Conservation (phyloP, 768 basidiomycete species). For the Russula sp. region DNA sequence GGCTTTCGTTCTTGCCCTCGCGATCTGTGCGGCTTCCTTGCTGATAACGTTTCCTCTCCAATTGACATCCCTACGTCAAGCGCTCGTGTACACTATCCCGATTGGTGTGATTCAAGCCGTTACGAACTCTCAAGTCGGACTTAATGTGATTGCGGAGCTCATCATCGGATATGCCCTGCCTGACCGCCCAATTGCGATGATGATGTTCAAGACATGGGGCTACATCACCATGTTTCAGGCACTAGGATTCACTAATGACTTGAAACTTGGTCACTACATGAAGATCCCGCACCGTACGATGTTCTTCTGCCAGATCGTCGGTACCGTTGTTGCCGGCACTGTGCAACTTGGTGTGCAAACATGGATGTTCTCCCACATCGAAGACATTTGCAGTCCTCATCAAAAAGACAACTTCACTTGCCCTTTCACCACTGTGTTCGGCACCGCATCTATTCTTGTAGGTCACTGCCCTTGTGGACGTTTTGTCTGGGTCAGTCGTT, state of each 20-base stretch:
- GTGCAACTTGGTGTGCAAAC: conserved; percentile 68
- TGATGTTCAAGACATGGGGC: conserved; percentile 68
- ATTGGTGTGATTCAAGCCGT: not conserved
- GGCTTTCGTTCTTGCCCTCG: conserved; percentile 32
- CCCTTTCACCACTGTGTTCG: too few species aligned
- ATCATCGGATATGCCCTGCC: too few species aligned
- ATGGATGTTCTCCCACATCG: conserved; percentile 71
- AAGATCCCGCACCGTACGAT: conserved; percentile 36
- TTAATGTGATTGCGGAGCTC: conserved; percentile 37
- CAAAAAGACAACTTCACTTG: too few species aligned
- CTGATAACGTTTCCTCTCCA: not conserved
- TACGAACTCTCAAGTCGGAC: too few species aligned
- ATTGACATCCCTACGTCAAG: not conserved
- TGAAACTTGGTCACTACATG: too few species aligned
- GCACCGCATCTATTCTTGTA: too few species aligned
- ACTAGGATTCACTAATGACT: too few species aligned
- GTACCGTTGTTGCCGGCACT: conserved; percentile 65
- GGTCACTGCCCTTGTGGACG: too few species aligned
- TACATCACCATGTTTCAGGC: too few species aligned
- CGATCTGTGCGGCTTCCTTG: conserved; percentile 25
- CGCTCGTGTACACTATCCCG: conserved; percentile 43
- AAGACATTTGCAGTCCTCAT: conserved; percentile 39
- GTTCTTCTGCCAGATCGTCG: conserved; percentile 66
- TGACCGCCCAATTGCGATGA: conserved; percentile 74
- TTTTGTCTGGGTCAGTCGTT: too few species aligned